Percentiles rank a stretch among this genome's conserved stretches.
Conservation (phyloP, 225 moss, liverwort and hornwort genomes). For the Marchantia polymorpha region DNA sequence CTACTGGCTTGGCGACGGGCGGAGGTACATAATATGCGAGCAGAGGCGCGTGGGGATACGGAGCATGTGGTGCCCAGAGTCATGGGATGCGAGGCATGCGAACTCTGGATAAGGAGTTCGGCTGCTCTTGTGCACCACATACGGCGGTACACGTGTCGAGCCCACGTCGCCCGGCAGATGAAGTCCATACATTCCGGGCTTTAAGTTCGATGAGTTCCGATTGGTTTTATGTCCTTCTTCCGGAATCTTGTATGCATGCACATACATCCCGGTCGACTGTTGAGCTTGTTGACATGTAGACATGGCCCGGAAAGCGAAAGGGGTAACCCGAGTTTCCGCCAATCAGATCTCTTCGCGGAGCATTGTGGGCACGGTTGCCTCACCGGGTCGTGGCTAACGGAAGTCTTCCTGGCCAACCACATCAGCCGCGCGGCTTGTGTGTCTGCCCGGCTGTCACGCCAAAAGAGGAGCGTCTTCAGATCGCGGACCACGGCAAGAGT, state of each 20-base stretch:
- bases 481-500: neutral
- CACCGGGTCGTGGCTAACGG: neutral
- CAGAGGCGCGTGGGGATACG: neutral
- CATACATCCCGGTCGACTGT: neutral
- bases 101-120: slow-evolving; percentile 10
- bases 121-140: neutral
- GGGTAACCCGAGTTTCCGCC: no score
- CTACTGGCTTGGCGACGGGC: neutral
- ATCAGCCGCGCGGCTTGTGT: neutral
- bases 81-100: neutral
- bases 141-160: neutral
- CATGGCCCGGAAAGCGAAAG: no score
- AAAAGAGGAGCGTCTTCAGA: neutral
- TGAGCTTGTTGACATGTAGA: neutral
- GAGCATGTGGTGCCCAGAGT: slow-evolving; percentile 10
- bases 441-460: neutral
- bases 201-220: neutral
- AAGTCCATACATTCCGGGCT: slow-evolving; percentile 8
- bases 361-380: neutral
- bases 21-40: neutral
- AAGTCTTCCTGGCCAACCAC: neutral
- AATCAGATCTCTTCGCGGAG: no score
- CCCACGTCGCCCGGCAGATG: neutral
- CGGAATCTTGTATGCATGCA: slow-evolving; percentile 15
- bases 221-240: neutral